phyloP scores from a whole-genome alignment of 306 rosid species.

The Quercus robur region DNA sequence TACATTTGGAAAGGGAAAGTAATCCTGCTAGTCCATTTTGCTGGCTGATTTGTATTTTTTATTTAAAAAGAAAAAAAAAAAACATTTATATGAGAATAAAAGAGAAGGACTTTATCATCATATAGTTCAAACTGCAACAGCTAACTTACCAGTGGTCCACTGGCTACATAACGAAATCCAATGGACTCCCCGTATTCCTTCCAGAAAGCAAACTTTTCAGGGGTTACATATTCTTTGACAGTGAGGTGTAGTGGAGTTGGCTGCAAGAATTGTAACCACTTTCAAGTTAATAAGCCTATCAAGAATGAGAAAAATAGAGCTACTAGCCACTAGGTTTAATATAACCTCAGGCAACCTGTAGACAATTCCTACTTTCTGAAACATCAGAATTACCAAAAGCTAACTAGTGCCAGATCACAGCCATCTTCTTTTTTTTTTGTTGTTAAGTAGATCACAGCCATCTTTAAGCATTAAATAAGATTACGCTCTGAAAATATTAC shows the following conservation, averaged over 20 bases:
- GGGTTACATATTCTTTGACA: conserved; percentile 85
- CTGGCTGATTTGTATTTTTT: not conserved
- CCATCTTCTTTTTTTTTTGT: not conserved
- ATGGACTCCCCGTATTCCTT: conserved; percentile 92
- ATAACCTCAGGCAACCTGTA: conserved; percentile 12
- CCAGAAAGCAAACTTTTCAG: conserved; percentile 89
- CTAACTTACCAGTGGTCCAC: conserved; percentile 86
- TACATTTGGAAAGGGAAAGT: not conserved
- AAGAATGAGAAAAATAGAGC: not conserved
- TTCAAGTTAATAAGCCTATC: not conserved
- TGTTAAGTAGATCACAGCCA: conserved; percentile 3
- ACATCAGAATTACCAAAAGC: conserved; percentile 8
- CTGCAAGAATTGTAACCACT: conserved; percentile 48
- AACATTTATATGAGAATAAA: not conserved
- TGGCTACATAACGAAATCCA: conserved; percentile 93
- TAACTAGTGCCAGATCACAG: conserved; percentile 11
- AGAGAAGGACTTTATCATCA: conserved; percentile 13
- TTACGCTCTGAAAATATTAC: not conserved
- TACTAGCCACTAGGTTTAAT: not conserved
- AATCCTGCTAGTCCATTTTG: not conserved
- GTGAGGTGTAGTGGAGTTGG: conserved; percentile 94
- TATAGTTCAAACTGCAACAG: not conserved
- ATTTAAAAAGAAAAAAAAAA: not conserved
- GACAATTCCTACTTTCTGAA: conserved; percentile 2
- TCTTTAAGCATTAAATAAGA: not conserved